Evolutionary conservation across 1,284 basidiomycete genomes (phyloP), one percentile per base, ranked within the genome.

Genomic region (Acaromyces ingoldii): DNA sequence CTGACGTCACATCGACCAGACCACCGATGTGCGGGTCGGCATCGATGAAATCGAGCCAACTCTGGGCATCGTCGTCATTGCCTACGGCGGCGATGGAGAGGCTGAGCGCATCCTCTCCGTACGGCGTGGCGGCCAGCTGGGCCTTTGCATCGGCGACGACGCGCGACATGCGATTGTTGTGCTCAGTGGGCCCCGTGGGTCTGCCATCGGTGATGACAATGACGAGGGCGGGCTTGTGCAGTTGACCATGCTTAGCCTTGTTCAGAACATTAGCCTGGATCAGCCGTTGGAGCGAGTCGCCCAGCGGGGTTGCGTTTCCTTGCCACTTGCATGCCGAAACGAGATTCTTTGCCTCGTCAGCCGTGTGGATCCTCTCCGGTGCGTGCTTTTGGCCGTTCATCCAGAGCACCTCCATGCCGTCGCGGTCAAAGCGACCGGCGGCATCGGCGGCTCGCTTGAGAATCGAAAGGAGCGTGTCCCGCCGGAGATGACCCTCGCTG

Each of bases 31-130:
- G 44, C 13, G 53, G 53, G 30, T 70, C 56, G 36, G 62, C 59
- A 47, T 70, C 67, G 55, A 70, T 65, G n/a, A 44, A 53, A 33
- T 70, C 67, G 25, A 70, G 58, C 67, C 67, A 70, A 15, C 67
- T 60, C 19, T 67, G 64, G 2, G 67, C 67, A n/a, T 67, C 67
- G 10, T 51, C 24, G 37, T 70, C 67, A 45, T 70, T 70, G 13
- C 67, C 67, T 0, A 70, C 67, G 1, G 62, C 62, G 19, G 62
- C 62, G 44, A 70, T 67, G 29, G 60, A 58, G 59, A 70, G 55
- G 13, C 50, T 56, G 24, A 70, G 38, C 5, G 64, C 67, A 28
- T 70, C 65, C 30, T 60, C 65, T 37, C 67, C 67, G 28, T 65
- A 67, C 7, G 53, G 25, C 0, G 60, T 57, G 0, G 38, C 41